Percentiles rank a stretch among this genome's conserved stretches.
Evolutionary conservation across 1,284 basidiomycete species (phyloP).

Genomic region (Porodaedalea pini): DNA sequence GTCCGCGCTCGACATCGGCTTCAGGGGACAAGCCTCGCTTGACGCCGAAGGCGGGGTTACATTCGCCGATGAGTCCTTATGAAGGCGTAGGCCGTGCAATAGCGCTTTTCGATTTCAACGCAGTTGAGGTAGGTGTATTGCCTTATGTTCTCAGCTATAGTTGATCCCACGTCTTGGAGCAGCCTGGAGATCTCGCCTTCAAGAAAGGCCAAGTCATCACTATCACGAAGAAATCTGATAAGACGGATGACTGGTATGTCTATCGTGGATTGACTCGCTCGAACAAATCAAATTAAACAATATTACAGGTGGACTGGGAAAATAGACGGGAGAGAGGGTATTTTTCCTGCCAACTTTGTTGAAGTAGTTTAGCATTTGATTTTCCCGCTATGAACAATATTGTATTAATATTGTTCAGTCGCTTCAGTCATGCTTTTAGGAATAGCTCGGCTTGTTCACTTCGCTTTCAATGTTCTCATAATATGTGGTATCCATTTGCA

Average conservation of each 20-base stretch:
- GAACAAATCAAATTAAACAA: neutral
- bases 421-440: neutral
- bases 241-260: constrained; percentile 73
- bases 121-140: constrained; percentile 52
- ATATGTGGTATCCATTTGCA: neutral
- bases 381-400: neutral
- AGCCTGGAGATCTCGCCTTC: constrained; percentile 82
- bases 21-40: constrained; percentile 33
- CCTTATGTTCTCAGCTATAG: neutral
- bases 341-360: constrained; percentile 56
- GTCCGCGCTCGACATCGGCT: constrained; percentile 20
- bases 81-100: constrained; percentile 73
- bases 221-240: constrained; percentile 72
- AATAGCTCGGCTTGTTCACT: too few species aligned
- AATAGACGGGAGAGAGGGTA: constrained; percentile 40
- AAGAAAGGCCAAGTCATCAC: constrained; percentile 80
- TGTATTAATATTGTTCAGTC: neutral
- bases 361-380: constrained; percentile 36
- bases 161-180: constrained; percentile 4
- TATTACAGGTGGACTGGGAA: constrained; percentile 66
- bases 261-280: neutral
- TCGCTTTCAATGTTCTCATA: neutral
- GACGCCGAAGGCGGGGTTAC: constrained; percentile 48
- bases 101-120: constrained; percentile 75
- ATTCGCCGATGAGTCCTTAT: constrained; percentile 42